These are phyloP conservation scores for Rheum nobile DNA, from an alignment of 148 eudicot genomes.

Conservation along the genomic window DNA sequence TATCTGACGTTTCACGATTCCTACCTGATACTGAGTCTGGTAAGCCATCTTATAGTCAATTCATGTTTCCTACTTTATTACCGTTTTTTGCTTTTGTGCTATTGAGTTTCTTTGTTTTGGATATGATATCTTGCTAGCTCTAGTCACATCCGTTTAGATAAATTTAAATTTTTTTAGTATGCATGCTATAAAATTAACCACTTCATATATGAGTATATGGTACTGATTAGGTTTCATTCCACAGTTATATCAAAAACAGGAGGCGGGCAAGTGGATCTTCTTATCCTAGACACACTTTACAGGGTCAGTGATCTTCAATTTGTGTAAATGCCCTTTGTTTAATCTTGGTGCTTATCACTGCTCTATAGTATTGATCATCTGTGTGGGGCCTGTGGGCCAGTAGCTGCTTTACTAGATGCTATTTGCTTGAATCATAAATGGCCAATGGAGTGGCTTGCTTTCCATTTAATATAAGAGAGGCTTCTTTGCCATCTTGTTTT, in stretches of 20 bases:
- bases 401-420: background rate
- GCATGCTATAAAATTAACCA: background rate
- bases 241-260: conserved; percentile 65
- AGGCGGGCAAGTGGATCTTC: conserved; percentile 74
- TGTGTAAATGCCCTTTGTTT: background rate
- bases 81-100: too few relatives aligned
- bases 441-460: background rate
- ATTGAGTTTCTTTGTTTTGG: too few relatives aligned
- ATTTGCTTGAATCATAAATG: background rate
- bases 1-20: conserved; percentile 87
- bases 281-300: conserved; percentile 72
- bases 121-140: too few relatives aligned
- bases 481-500: background rate
- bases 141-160: too few relatives aligned
- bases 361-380: background rate
- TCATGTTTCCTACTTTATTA: too few relatives aligned
- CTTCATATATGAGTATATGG: background rate
- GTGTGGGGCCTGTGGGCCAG: background rate
- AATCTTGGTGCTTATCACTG: background rate
- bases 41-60: conserved; percentile 23
- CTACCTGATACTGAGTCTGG: conserved; percentile 54
- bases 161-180: too few relatives aligned
- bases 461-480: background rate
- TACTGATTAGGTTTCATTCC: conserved; percentile 9
- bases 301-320: conserved; percentile 28